Evolutionary conservation across 1,284 basidiomycete species (phyloP).

Genomic region (Tausonia pullulans): DNA sequence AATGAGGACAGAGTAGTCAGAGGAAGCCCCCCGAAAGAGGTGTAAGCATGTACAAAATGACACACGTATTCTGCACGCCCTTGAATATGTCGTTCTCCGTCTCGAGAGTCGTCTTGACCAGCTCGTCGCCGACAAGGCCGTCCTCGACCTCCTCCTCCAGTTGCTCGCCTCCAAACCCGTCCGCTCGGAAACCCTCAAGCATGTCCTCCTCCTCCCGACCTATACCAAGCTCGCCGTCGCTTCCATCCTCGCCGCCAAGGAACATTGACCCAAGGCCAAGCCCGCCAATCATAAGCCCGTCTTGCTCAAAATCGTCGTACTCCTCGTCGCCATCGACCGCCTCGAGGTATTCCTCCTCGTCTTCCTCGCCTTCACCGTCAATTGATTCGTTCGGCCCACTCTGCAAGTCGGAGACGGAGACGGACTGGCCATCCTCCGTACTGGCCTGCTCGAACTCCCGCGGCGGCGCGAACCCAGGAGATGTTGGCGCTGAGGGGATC

Average conservation of each 20-base stretch:
- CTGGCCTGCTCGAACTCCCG: neutral
- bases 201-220: slow-evolving; percentile 28
- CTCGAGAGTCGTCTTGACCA: neutral
- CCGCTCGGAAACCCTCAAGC: slow-evolving; percentile 16
- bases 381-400: slow-evolving; percentile 17
- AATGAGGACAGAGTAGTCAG: too few relatives aligned
- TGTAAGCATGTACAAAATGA: too few relatives aligned
- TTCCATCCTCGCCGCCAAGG: slow-evolving; percentile 16
- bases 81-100: too few relatives aligned
- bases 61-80: too few relatives aligned
- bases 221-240: slow-evolving; percentile 36
- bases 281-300: slow-evolving; percentile 17
- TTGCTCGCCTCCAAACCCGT: slow-evolving; percentile 7
- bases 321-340: slow-evolving; percentile 23
- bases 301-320: slow-evolving; percentile 44
- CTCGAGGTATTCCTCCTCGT: slow-evolving; percentile 42
- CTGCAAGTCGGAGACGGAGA: slow-evolving; percentile 19
- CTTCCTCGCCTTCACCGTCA: slow-evolving; percentile 31
- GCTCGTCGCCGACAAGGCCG: neutral
- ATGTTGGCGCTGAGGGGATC: neutral
- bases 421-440: slow-evolving; percentile 17
- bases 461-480: neutral
- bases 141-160: neutral
- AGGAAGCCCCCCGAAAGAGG: too few relatives aligned
- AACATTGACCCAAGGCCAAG: neutral